Percentiles rank a stretch among this genome's conserved stretches.
Evolutionary conservation across 129 eudicot genomes (phyloP).

Genomic region (Ambrosia trifida): DNA sequence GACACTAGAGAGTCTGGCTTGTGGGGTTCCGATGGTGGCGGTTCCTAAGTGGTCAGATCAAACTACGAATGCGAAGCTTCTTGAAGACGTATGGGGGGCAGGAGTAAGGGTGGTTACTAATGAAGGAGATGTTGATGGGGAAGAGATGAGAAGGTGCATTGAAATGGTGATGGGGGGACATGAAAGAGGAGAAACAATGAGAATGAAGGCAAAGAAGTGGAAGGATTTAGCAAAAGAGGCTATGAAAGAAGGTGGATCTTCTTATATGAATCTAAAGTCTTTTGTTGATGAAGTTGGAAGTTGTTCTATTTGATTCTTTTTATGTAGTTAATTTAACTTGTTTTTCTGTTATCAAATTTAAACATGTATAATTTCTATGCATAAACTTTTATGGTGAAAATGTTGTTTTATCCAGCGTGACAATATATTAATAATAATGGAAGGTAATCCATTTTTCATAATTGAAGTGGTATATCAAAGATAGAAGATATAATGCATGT

Average conservation of each 20-base stretch:
- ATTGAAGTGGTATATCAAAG: too few species aligned
- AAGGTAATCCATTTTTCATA: too few species aligned
- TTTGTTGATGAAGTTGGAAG: constrained; percentile 28
- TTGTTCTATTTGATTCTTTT: neutral
- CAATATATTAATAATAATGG: too few species aligned
- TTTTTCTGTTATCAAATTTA: too few species aligned
- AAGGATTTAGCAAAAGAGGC: constrained; percentile 51
- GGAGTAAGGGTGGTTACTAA: constrained; percentile 50
- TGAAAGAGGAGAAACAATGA: constrained; percentile 47
- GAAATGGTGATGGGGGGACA: constrained; percentile 53
- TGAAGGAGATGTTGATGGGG: constrained; percentile 47
- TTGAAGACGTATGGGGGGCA: constrained; percentile 55
- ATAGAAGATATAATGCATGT: too few species aligned
- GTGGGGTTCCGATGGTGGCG: constrained; percentile 63
- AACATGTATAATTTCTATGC: too few species aligned
- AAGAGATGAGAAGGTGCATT: constrained; percentile 49
- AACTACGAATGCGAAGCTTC: constrained; percentile 54
- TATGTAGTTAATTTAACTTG: neutral
- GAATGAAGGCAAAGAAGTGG: constrained; percentile 46
- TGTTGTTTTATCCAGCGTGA: too few species aligned
- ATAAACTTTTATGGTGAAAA: too few species aligned
- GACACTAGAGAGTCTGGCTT: constrained; percentile 45
- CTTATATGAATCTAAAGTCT: constrained; percentile 37
- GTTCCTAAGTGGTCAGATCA: constrained; percentile 81
- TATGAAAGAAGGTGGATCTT: constrained; percentile 50